phyloP scores from a whole-genome alignment of 2,329 filamentous ascomycete genomes.

The Myriosclerotinia scirpicola region DNA sequence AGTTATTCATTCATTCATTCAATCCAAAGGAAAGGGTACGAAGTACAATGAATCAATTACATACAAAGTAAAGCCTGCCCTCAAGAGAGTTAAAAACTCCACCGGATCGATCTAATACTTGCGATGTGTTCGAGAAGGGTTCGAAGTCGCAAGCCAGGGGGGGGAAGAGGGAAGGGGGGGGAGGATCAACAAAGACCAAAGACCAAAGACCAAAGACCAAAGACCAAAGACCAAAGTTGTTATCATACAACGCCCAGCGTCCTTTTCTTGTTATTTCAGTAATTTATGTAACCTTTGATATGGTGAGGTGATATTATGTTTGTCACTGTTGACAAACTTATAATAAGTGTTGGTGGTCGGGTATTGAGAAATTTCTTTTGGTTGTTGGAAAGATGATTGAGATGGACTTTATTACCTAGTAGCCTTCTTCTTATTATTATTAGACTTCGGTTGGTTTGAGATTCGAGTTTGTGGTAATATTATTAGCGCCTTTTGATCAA shows the following conservation, averaged over 20 bases:
- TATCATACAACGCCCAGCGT: constrained; percentile 21
- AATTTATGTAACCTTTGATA: background rate
- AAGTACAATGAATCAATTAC: background rate
- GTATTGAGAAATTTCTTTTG: background rate
- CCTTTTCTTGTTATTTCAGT: background rate
- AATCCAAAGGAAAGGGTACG: too few species aligned
- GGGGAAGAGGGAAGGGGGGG: background rate
- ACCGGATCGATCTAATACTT: background rate
- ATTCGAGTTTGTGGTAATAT: constrained; percentile 14
- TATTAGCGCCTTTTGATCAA: constrained; percentile 18
- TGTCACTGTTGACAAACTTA: background rate
- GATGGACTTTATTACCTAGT: too few species aligned
- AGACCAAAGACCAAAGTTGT: too few species aligned
- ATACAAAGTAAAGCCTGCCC: constrained; percentile 14
- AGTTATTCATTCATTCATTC: background rate
- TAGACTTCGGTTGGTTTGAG: constrained; percentile 3
- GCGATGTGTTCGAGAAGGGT: too few species aligned
- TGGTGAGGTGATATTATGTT: background rate
- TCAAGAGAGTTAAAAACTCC: background rate
- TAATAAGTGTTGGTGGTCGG: background rate
- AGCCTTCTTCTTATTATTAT: too few species aligned
- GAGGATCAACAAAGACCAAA: background rate
- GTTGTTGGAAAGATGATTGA: background rate
- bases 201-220: background rate
- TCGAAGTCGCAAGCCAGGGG: constrained; percentile 1